Evolutionary conservation across 805 yeast genomes (phyloP).

Genomic region (Spathaspora girioi): DNA sequence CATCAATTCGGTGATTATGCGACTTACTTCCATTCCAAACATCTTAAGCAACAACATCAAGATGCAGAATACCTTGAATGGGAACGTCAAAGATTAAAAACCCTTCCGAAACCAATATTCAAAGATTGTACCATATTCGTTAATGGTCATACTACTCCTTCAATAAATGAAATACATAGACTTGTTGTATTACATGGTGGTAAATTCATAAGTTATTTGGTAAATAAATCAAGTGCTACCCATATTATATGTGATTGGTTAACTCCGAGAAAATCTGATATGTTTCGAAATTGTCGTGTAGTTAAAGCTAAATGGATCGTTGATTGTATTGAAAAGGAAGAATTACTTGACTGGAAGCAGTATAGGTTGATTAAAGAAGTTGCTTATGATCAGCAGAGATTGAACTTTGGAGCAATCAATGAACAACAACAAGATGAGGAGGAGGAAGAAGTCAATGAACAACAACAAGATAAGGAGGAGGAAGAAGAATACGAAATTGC

Average conservation of each 20-base stretch:
- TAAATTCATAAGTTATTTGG: conserved; percentile 59
- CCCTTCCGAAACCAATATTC: conserved; percentile 43
- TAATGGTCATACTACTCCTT: conserved; percentile 87
- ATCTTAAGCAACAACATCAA: conserved; percentile 55
- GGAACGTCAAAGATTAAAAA: conserved; percentile 34
- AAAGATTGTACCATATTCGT: conserved; percentile 65
- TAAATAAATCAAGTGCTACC: conserved; percentile 70
- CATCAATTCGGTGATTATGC: conserved; percentile 63
- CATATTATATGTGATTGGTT: conserved; percentile 79
- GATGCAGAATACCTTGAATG: conserved; percentile 50
- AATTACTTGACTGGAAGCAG: conserved; percentile 65
- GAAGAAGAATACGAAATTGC: conserved; percentile 2
- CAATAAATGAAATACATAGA: conserved; percentile 67
- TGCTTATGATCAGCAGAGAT: conserved; percentile 52
- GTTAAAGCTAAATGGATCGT: conserved; percentile 81
- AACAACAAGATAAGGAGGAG: conserved; percentile 7
- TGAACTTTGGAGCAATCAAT: conserved; percentile 14
- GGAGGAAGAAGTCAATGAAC: background rate
- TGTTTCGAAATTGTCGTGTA: conserved; percentile 67
- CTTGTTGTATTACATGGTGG: conserved; percentile 81
- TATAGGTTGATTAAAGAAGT: conserved; percentile 49
- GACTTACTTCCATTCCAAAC: conserved; percentile 62
- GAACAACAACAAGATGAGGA: background rate
- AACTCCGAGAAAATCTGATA: conserved; percentile 70
- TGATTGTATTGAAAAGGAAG: conserved; percentile 51